Evolutionary conservation across 176 grass and related monocot species (phyloP).

Genomic region (Luzula sylvatica): DNA sequence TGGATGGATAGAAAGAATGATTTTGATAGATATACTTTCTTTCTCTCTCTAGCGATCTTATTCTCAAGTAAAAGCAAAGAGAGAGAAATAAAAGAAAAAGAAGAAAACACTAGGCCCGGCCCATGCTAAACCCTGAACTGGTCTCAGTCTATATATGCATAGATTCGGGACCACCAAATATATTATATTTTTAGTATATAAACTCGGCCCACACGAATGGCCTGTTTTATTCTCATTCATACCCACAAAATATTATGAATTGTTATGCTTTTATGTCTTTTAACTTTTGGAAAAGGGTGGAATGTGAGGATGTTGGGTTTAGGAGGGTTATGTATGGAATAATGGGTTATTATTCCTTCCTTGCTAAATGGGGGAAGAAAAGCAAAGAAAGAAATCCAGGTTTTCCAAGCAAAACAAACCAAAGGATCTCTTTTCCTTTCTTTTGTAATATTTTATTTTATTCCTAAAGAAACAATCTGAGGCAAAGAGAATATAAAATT

Average conservation of each 20-base stretch:
- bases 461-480: constrained; percentile 8
- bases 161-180: constrained; percentile 11
- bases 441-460: constrained; percentile 5
- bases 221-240: constrained; percentile 7
- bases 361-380: neutral
- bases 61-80: constrained; percentile 13
- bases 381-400: constrained; percentile 4
- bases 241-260: too few relatives aligned
- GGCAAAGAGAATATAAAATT: constrained; percentile 47
- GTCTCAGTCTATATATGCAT: neutral
- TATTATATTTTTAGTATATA: neutral
- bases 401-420: constrained; percentile 11
- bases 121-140: constrained; percentile 16
- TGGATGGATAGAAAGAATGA: too few relatives aligned
- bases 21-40: too few relatives aligned
- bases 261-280: too few relatives aligned
- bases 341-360: neutral
- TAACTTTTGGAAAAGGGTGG: too few relatives aligned
- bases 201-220: constrained; percentile 14
- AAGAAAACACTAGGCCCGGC: constrained; percentile 6
- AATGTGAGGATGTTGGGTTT: too few relatives aligned
- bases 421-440: neutral
- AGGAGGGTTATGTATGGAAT: too few relatives aligned
- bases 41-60: constrained; percentile 18
- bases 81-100: neutral